Evolutionary conservation across 495 filamentous ascomycete genomes (phyloP).

Genomic region (Neurospora sp.): DNA sequence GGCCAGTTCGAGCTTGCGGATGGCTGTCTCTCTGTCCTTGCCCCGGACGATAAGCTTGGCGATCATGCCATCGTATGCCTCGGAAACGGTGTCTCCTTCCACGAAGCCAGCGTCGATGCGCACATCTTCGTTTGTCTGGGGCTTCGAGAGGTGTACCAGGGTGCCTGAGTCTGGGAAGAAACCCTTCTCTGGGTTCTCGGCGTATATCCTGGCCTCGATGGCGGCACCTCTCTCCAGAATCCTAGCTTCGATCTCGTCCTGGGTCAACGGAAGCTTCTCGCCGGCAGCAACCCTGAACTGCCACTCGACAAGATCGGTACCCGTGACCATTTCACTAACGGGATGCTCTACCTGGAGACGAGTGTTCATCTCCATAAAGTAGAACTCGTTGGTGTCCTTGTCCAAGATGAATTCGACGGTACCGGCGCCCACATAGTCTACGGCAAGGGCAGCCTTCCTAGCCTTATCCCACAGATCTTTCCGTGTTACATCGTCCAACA

Average conservation of each 20-base stretch:
- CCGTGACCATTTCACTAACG: slow-evolving; percentile 94
- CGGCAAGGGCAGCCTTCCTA: slow-evolving; percentile 75
- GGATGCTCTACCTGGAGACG: slow-evolving; percentile 95
- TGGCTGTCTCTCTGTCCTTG: slow-evolving; percentile 63
- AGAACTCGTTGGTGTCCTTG: slow-evolving; percentile 86
- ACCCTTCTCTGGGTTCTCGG: slow-evolving; percentile 80
- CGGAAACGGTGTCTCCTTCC: slow-evolving; percentile 81
- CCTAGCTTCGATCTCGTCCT: slow-evolving; percentile 66
- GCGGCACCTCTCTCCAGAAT: slow-evolving; percentile 74
- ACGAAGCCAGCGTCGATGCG: slow-evolving; percentile 91
- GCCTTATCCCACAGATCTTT: slow-evolving; percentile 93
- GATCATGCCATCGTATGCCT: slow-evolving; percentile 99
- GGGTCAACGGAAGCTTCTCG: slow-evolving; percentile 72
- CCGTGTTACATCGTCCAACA: slow-evolving; percentile 66
- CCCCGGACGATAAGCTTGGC: slow-evolving; percentile 94
- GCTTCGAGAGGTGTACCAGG: slow-evolving; percentile 71
- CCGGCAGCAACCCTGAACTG: slow-evolving; percentile 90
- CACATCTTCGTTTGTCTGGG: slow-evolving; percentile 55
- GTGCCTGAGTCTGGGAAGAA: slow-evolving; percentile 94
- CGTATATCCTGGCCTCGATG: slow-evolving; percentile 94
- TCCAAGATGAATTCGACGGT: slow-evolving; percentile 99
- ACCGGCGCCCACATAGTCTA: slow-evolving; percentile 90
- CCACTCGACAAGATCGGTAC: slow-evolving; percentile 91
- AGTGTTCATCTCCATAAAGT: slow-evolving; percentile 99
- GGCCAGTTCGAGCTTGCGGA: slow-evolving; percentile 72